These are phyloP conservation scores for Pichia membranifaciens DNA, from an alignment of 805 yeast genomes.

Conservation along the genomic window DNA sequence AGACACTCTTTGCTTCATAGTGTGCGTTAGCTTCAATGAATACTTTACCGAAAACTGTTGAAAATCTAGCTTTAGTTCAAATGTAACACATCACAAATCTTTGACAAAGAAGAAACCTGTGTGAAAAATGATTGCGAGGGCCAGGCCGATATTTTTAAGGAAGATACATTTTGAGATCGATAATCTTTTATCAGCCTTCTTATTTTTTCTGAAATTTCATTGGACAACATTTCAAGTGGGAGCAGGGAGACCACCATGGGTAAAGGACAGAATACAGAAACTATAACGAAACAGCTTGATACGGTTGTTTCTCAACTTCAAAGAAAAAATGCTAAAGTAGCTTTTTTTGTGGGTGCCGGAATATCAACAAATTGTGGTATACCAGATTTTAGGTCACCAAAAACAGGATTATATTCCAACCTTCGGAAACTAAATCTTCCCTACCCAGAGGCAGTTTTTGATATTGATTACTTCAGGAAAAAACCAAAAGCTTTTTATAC, in stretches of 20 bases:
- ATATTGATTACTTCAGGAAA: conserved; percentile 69
- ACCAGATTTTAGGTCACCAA: conserved; percentile 91
- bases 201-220: no score
- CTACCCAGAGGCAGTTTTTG: conserved; percentile 93
- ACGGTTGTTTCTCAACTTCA: conserved; percentile 21
- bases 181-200: no score
- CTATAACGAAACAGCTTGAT: conserved; percentile 11
- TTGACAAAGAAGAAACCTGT: neutral
- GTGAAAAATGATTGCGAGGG: no score
- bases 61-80: no score
- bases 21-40: neutral
- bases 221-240: no score
- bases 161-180: no score
- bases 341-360: conserved; percentile 87
- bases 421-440: conserved; percentile 70
- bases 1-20: conserved; percentile 72
- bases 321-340: conserved; percentile 35
- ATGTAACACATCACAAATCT: no score
- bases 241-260: no score
- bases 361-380: conserved; percentile 90
- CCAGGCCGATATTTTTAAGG: no score
- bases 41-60: neutral
- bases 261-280: neutral
- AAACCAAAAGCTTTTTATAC: conserved; percentile 82
- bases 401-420: conserved; percentile 83